Evolutionary conservation across 768 basidiomycete genomes (phyloP), one percentile per base, ranked within the genome.

Genomic region (Glaciozyma antarctica): DNA sequence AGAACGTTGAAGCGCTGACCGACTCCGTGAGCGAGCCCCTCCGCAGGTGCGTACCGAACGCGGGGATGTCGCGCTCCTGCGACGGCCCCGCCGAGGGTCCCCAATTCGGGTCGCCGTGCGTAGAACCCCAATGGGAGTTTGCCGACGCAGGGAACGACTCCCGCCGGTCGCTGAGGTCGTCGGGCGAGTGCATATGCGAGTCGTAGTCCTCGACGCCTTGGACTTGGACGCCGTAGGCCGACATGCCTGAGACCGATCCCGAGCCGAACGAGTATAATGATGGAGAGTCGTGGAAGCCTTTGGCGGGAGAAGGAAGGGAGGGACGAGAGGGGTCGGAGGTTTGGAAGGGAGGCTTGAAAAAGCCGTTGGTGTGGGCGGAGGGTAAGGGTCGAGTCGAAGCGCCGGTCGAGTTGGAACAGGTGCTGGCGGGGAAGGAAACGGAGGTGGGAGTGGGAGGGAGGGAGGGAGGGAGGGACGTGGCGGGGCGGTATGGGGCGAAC

Each of bases 401-500:
- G 66, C 12, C 7, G 55, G 47, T 44, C n/a, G 44, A 66, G 54
- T 41, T 47, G 60, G 59, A 54, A 49, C 30, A 53, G 45, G 56
- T 63, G 64, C 48, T 58, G 64, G 55, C 56, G 53, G 49, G 38
- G n/a, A 48, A 52, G 22, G 56, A 53, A 49, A 26, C 26, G 60
- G 71, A 61, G 17, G 49, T 17, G 8, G 61, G 38, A 5, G 38
- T 41, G 38, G 38, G 38, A 13, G 38, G 38, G 38, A 41, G 38
- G 12, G 38, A 41, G 34, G 44, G 64, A 44, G 5, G 65, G 41
- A 21, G 64, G 65, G 30, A 48, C 60, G 22, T 69, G 65, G 71
- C 13, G 60, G 58, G 3, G 71, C 68, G 59, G 54, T 71, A 69
- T 2, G 75, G 75, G 32, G 76, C 75, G 26, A 77, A 75, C 52